Base-by-base conservation (phyloP, 2,329 filamentous ascomycete genomes). In the Cordyceps javanica region DNA sequence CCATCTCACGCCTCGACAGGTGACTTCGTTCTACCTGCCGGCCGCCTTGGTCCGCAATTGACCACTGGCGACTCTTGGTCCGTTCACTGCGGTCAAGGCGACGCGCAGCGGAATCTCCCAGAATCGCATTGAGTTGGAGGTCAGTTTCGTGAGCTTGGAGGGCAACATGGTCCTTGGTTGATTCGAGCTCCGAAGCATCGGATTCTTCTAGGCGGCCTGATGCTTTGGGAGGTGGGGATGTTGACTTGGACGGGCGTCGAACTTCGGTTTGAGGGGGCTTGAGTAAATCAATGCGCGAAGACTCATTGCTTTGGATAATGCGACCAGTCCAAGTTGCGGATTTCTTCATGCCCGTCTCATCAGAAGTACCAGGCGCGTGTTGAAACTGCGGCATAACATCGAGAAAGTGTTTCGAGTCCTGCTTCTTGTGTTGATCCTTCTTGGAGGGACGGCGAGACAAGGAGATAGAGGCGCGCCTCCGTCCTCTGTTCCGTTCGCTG, bases 1-100 rank as follows among this genome's bases (percentile, higher is more conserved):
- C 88, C 55, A 96, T 81, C 64, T 97, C 93, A n/a, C 83, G 82
- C 64, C 81, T 84, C 10, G 80, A 85, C 30, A 89, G 62, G 25
- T 64, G 65, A 19, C 62, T 59, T 32, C 69, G 73, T 19, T 73
- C 71, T 6, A 69, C 67, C 4, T 71, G 67, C 3, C 68, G 63
- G 30, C 65, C 69, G 53, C 39, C 38, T 14, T 73, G 73, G 54
- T 80, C 75, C 2, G 76, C 75, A 32, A 83, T 78, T 2, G 77
- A 78, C 80, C 81, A 84, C 61, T 79, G 77, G 2, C 75, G 72
- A 39, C 69, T 65, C 41, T 62, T 67, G 42, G 63, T 64, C 14
- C 63, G 63, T 16, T 63, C 63, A 7, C 60, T 59, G 23, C 65
- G 63, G 11, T 66, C 62, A 21, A 63, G 61, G 19, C 34, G 45